Evolutionary conservation across 202 grass and related monocot genomes (phyloP), one percentile per base, ranked within the genome.

Genomic region (Panicum virgatum): DNA sequence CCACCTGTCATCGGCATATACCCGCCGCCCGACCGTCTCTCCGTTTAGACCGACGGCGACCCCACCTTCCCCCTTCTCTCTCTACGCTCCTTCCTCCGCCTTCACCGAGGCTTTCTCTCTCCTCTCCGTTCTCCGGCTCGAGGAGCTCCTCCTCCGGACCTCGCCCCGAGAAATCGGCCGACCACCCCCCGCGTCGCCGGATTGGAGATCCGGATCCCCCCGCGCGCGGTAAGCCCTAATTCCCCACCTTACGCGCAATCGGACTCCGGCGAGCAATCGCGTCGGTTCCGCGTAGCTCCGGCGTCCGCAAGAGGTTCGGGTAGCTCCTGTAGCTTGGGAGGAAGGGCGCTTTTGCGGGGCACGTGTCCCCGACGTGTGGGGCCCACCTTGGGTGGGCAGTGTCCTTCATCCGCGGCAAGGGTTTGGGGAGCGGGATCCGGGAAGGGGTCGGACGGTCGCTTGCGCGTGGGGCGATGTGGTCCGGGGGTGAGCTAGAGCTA

Each of bases 21-120:
- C n/a, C 42, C 40, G 46, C 70, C 32, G 62, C 62, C 56, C 66
- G n/a, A n/a, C 65, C 64, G 56, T 78, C 22, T 52, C 53, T 68
- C 38, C 10, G 65, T 83, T 66, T 67, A 78, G 85, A 87, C 72
- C 62, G 78, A 86, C 77, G 79, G 79, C 66, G 86, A 82, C 85
- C 80, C 86, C 73, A 83, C 65, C 74, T 46, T 3, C n/a, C 50
- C 38, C 52, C 52, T 69, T 42, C 84, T 73, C 70, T 73, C 70
- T 73, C 29, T 73, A 73, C 70, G 29, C 70, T 53, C 47, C 68
- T 61, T 79, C 80, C 86, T 88, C 80, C 74, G 80, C 32, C 80
- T 83, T 83, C 85, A 32, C 65, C 85, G 85, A 87, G 69, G 34
- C 85, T 43, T 70, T 52, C 60, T 80, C 62, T 65, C 77, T 73